Evolutionary conservation across 2,329 filamentous ascomycete genomes (phyloP).

Genomic region (Pseudocercospora musae): DNA sequence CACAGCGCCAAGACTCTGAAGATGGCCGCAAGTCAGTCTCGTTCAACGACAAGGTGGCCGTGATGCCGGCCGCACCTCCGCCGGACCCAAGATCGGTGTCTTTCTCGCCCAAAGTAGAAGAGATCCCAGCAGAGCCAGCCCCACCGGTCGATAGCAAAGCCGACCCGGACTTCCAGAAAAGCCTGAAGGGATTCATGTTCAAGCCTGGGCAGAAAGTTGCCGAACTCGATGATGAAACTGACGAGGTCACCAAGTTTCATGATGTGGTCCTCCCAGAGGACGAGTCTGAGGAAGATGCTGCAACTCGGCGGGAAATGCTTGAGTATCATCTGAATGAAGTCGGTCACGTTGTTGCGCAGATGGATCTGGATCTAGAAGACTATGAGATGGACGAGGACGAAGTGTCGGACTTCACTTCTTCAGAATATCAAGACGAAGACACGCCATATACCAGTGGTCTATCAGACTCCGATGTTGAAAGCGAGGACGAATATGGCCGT

Average conservation of each 20-base stretch:
- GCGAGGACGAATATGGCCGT: conserved; percentile 74
- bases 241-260: conserved; percentile 37
- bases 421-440: conserved; percentile 39
- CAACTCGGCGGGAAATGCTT: conserved; percentile 81
- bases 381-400: conserved; percentile 48
- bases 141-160: neutral
- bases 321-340: conserved; percentile 85
- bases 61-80: conserved; percentile 34
- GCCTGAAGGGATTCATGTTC: conserved; percentile 30
- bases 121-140: conserved; percentile 29
- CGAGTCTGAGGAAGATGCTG: conserved; percentile 77
- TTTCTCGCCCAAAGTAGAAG: conserved; percentile 33
- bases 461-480: conserved; percentile 64
- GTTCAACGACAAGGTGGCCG: conserved; percentile 36
- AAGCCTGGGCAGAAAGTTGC: conserved; percentile 41
- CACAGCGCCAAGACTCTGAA: conserved; percentile 29
- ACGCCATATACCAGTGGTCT: conserved; percentile 44
- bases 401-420: conserved; percentile 26
- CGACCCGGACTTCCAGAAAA: conserved; percentile 24
- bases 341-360: conserved; percentile 85
- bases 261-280: conserved; percentile 63
- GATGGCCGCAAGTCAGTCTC: conserved; percentile 36
- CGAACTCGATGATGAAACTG: conserved; percentile 43
- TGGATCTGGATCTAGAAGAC: conserved; percentile 71
- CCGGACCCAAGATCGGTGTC: conserved; percentile 34